Evolutionary conservation across 495 filamentous ascomycete genomes (phyloP), one percentile per base, ranked within the genome.

Genomic region (Talaromyces wortmannii): DNA sequence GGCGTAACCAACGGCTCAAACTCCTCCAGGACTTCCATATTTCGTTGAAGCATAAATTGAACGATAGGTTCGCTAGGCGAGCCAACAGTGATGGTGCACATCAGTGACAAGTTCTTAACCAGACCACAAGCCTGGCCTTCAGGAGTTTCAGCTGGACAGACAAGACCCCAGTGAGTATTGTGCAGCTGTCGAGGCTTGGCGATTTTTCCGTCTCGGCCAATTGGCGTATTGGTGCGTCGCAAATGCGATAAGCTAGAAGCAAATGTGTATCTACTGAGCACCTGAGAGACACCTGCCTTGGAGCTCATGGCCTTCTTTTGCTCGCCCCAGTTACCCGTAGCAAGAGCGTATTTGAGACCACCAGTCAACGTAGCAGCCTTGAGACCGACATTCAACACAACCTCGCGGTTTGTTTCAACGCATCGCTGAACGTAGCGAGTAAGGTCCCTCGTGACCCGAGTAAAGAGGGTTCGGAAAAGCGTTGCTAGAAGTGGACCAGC

Each of bases 301-400:
- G 91, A 86, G 59, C 83, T 87, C 59, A 87, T 88, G 16, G 94
- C 92, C 77, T 97, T 97, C 81, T 97, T 99, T 71, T 97, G 94
- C 57, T 97, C 94, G 57, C 95, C 95, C 94, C 94, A 99, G 70
- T 99, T 99, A 55, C 94, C 94, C 7, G 94, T 99, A n/a, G 94
- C 92, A 45, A 99, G 79, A 42, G 92, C 96, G 65, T 97, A 97
- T 68, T 96, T 95, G 61, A 99, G 74, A 45, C 90, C 95, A 66
- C 92, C 92, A 6, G 92, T 95, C 54, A 99, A 78, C 8, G 89
- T 94, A 49, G 81, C 83, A n/a, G 85, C 83, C 78, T 96, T 96
- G 62, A 97, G 84, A 59, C 90, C 94, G 48, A 97, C 77, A 16
- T 86, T 89, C 16, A 97, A 74, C 55, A 91, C 90, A 71, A 97